Evolutionary conservation across 768 basidiomycete genomes (phyloP).

Genomic region (Boletellus emodensis): DNA sequence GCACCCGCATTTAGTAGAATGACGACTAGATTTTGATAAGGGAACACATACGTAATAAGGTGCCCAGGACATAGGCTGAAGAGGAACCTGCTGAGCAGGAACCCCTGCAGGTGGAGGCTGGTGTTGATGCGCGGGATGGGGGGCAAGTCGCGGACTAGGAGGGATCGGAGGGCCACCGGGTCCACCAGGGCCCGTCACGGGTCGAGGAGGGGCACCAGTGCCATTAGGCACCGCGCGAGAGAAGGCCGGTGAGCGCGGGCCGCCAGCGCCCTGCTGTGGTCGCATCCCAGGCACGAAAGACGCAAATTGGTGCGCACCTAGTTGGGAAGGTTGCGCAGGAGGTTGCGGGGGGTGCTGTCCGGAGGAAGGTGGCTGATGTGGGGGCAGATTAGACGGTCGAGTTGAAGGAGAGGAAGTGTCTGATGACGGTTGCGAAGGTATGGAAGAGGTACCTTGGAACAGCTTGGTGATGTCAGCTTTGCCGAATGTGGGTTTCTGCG

Average conservation of each 20-base stretch:
- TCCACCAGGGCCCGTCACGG: constrained; percentile 46
- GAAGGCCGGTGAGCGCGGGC: constrained; percentile 67
- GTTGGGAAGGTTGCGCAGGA: constrained; percentile 36
- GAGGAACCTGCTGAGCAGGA: constrained; percentile 41
- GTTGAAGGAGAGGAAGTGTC: constrained; percentile 57
- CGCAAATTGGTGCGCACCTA: constrained; percentile 42
- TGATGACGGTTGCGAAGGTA: constrained; percentile 47
- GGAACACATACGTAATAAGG: constrained; percentile 55
- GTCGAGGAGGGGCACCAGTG: constrained; percentile 42
- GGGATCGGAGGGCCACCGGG: constrained; percentile 51
- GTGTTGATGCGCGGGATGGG: constrained; percentile 44
- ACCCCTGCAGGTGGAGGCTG: constrained; percentile 53
- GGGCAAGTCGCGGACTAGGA: constrained; percentile 62
- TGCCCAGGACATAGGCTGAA: constrained; percentile 40
- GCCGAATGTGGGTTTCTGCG: constrained; percentile 28
- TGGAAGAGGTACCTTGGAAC: constrained; percentile 36
- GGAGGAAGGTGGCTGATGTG: constrained; percentile 38
- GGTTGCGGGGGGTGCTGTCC: constrained; percentile 37
- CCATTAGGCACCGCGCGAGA: constrained; percentile 62
- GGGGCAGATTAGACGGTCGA: constrained; percentile 51
- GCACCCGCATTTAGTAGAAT: constrained; percentile 1
- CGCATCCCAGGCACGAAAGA: constrained; percentile 50
- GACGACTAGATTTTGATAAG: not conserved
- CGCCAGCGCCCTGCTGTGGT: constrained; percentile 43
- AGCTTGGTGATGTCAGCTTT: constrained; percentile 40